phyloP scores from a whole-genome alignment of 352 stramenopile species.

The Phytophthora syringae region DNA sequence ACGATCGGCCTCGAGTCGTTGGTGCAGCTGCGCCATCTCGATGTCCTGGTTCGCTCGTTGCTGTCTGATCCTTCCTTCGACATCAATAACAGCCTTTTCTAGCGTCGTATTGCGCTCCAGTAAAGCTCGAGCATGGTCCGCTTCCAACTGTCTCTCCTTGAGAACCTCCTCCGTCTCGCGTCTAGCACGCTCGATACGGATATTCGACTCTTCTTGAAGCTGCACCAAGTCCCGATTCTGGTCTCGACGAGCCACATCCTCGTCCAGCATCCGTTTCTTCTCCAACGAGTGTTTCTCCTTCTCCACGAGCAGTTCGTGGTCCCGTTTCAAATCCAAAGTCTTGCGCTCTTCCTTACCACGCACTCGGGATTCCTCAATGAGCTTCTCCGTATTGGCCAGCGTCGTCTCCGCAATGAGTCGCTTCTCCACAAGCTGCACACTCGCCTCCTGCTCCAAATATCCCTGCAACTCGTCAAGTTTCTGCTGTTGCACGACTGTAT shows the following conservation, averaged over 20 bases:
- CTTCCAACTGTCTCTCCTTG: conserved; percentile 57
- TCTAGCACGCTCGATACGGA: conserved; percentile 60
- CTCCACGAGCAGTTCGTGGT: conserved; percentile 59
- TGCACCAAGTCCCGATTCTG: conserved; percentile 69
- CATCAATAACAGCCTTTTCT: conserved; percentile 65
- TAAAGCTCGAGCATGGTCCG: conserved; percentile 53
- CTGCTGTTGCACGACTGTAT: conserved; percentile 39
- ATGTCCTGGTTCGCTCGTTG: conserved; percentile 78
- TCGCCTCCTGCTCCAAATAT: conserved; percentile 72
- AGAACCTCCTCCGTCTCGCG: conserved; percentile 69
- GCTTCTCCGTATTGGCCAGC: conserved; percentile 34
- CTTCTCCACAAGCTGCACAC: conserved; percentile 65
- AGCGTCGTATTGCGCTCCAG: conserved; percentile 71
- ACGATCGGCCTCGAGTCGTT: conserved; percentile 67
- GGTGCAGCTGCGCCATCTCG: conserved; percentile 66
- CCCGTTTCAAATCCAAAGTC: conserved; percentile 51
- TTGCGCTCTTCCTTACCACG: conserved; percentile 61
- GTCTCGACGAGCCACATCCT: conserved; percentile 45
- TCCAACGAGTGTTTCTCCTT: conserved; percentile 58
- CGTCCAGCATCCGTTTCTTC: conserved; percentile 49
- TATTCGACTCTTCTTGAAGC: conserved; percentile 66
- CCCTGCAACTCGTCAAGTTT: conserved; percentile 49
- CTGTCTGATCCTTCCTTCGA: conserved; percentile 71
- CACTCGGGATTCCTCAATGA: conserved; percentile 48
- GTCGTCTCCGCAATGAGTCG: conserved; percentile 63